Evolutionary conservation across 1,284 basidiomycete genomes (phyloP).

Genomic region (Boletus sp.): DNA sequence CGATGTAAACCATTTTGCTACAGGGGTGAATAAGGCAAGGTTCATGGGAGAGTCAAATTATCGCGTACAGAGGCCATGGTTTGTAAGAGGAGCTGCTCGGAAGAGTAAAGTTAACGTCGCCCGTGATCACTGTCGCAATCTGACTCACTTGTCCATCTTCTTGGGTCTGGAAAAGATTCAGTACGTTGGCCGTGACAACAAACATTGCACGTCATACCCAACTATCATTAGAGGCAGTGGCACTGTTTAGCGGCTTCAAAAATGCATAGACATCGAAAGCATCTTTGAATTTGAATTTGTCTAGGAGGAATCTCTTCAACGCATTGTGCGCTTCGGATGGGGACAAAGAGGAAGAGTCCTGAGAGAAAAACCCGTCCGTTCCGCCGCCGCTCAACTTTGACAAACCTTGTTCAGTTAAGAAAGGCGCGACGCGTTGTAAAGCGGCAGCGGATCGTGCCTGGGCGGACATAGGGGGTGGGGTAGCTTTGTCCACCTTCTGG

Average conservation of each 20-base stretch:
- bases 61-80: slow-evolving; percentile 39
- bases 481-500: slow-evolving; percentile 15
- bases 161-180: slow-evolving; percentile 36
- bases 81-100: slow-evolving; percentile 40
- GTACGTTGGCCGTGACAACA: not conserved
- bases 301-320: slow-evolving; percentile 43
- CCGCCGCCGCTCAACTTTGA: slow-evolving; percentile 39
- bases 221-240: slow-evolving; percentile 41
- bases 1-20: slow-evolving; percentile 52
- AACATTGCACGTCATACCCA: slow-evolving; percentile 44
- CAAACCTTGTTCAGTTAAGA: slow-evolving; percentile 45
- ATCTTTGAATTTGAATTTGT: slow-evolving; percentile 43
- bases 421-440: slow-evolving; percentile 37
- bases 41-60: not conserved
- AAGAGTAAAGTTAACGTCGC: slow-evolving; percentile 2
- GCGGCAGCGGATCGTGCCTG: slow-evolving; percentile 15
- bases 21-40: not conserved
- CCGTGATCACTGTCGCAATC: not conserved
- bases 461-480: not conserved
- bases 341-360: slow-evolving; percentile 30
- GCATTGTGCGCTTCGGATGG: slow-evolving; percentile 50
- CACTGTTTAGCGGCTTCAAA: slow-evolving; percentile 43
- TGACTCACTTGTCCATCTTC: slow-evolving; percentile 50
- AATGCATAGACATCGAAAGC: slow-evolving; percentile 48
- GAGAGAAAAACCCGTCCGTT: slow-evolving; percentile 38